Conservation (phyloP, 257 asterid species). For the Nicotiana paniculata region DNA sequence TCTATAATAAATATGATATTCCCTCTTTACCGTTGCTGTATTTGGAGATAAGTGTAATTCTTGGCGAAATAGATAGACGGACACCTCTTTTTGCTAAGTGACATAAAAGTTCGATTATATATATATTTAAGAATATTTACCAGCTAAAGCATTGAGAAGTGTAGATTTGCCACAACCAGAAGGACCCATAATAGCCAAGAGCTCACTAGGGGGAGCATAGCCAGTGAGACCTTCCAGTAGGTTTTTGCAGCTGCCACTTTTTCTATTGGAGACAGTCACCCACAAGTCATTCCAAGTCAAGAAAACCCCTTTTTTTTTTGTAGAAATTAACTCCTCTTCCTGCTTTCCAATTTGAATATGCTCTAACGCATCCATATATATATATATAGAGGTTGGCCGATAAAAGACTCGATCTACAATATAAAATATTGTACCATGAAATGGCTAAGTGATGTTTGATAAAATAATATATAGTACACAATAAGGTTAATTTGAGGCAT, state of each 20-base stretch:
- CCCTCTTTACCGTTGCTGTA: too few relatives aligned
- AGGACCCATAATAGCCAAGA: conserved; percentile 31
- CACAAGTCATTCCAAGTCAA: conserved; percentile 27
- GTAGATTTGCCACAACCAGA: conserved; percentile 35
- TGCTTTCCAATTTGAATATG: background rate
- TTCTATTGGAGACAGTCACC: conserved; percentile 21
- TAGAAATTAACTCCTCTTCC: background rate
- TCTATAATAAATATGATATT: too few relatives aligned
- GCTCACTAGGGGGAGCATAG: conserved; percentile 26
- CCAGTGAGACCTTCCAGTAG: conserved; percentile 28
- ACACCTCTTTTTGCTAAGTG: too few relatives aligned
- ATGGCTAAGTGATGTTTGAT: too few relatives aligned
- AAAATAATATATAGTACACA: too few relatives aligned
- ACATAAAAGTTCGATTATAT: background rate
- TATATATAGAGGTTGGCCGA: background rate
- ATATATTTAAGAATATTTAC: background rate
- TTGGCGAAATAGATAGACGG: too few relatives aligned
- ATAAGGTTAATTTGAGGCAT: too few relatives aligned
- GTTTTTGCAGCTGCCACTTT: background rate
- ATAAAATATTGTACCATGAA: background rate
- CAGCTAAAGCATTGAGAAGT: conserved; percentile 31
- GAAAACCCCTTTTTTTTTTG: background rate
- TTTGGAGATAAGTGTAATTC: too few relatives aligned
- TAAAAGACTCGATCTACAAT: background rate
- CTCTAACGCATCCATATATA: background rate